Base-by-base conservation (phyloP, 306 rosid species). In the Chamaecrista fasciculata region DNA sequence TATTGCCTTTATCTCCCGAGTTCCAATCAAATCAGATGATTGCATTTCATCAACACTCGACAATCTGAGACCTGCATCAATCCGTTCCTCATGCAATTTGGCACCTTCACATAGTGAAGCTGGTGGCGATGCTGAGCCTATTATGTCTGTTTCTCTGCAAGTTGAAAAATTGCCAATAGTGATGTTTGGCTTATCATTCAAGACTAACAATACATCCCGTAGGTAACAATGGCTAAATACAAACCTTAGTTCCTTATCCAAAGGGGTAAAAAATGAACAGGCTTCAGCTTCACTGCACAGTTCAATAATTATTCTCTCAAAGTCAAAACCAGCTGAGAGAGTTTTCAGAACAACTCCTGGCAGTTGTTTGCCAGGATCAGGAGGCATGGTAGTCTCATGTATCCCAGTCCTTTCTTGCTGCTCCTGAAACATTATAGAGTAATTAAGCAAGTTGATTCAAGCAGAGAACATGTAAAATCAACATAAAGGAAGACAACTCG, bases 281-380 rank as follows among this genome's bases (percentile, higher is more conserved):
- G 65, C 73, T 57, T 79, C 88, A 49, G 74, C 77, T 56, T 76
- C 84, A 73, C 66, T 51, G 47, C 76, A 85, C 70, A 84, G 66
- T 69, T 86, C 86, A 52, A 58, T 33, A 80, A 82, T 39, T 62
- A 69, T 85, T 65, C 79, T 77, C 69, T 77, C 76, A 40, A 75
- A 85, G 62, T 86, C 92, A 50, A 80, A 75, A 78, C 83, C 85
- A 70, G 69, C 76, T 12, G 87, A 80, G 11, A 90, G 79, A 71
- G 79, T 77, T 80, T 78, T 89, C 71, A 90, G 48, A 78, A 85
- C 90, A 77, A 85, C 90, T 79, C 82, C 79, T 37, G 97, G 82
- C 31, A 63, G 86, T 69, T 97, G 98, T 83, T 86, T 90, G 56
- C 81, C 75, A 40, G 85, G 79, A 85, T 85, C 88, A 73, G 81